A percentile compares a stretch with the other conserved stretches of the same genome.
Evolutionary conservation across 2,329 filamentous ascomycete genomes (phyloP).

Genomic region (Leptodontidium sp.): DNA sequence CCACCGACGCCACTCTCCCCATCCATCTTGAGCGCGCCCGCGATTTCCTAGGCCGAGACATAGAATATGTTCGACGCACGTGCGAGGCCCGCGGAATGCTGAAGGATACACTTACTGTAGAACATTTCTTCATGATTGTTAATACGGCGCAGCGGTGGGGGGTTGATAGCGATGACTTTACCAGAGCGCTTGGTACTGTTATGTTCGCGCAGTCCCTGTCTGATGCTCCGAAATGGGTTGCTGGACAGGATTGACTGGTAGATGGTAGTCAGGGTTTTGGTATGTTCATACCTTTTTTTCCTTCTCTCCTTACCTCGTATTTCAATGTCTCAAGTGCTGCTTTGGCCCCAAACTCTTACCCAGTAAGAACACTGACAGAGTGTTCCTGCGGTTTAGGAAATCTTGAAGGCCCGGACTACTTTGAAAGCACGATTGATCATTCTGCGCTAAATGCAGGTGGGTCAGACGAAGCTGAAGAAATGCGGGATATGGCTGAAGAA

Average conservation of each 20-base stretch:
- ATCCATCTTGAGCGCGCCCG: constrained; percentile 4
- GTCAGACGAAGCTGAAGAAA: constrained; percentile 15
- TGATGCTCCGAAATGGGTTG: too few relatives aligned
- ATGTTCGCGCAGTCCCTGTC: too few relatives aligned
- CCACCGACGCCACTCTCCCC: not conserved
- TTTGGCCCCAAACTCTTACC: too few relatives aligned
- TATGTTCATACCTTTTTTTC: not conserved
- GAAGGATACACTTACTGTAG: not conserved
- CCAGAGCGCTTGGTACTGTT: too few relatives aligned
- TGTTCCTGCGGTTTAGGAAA: not conserved
- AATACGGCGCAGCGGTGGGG: not conserved
- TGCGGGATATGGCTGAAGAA: constrained; percentile 33
- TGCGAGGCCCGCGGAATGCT: not conserved
- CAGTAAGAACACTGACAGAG: too few relatives aligned
- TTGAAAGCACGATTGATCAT: not conserved
- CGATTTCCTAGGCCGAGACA: constrained; percentile 8
- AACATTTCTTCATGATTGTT: not conserved
- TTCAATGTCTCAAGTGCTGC: not conserved
- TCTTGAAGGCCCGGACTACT: not conserved
- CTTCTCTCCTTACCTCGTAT: not conserved
- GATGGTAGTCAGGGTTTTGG: not conserved
- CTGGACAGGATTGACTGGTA: not conserved
- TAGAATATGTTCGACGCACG: not conserved
- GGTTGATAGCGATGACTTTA: not conserved
- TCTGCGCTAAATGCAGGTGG: not conserved